Conservation (phyloP, 805 yeast species). For the Kazachstania kunashirensis region DNA sequence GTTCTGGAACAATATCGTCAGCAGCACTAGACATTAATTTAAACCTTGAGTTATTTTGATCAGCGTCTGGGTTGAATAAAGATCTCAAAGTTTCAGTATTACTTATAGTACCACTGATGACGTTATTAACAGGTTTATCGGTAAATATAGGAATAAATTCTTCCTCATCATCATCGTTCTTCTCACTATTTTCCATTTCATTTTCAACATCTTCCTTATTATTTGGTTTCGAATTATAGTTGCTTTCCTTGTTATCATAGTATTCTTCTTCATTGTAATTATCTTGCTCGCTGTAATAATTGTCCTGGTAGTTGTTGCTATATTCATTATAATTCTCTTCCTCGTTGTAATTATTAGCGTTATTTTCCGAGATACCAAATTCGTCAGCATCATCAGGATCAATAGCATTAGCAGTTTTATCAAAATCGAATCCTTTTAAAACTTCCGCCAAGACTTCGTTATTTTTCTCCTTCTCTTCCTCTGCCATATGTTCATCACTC, state of each 20-base stretch:
- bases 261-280: background rate
- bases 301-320: background rate
- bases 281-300: constrained; percentile 2
- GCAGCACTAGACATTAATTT: constrained; percentile 35
- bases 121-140: constrained; percentile 7
- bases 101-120: constrained; percentile 26
- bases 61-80: constrained; percentile 39
- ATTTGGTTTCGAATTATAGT: background rate
- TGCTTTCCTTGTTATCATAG: background rate
- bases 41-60: constrained; percentile 29
- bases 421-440: constrained; percentile 42
- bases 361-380: constrained; percentile 21
- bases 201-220: background rate
- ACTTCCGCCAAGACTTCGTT: constrained; percentile 40
- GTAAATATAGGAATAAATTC: constrained; percentile 52
- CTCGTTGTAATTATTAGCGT: constrained; percentile 1
- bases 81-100: constrained; percentile 56
- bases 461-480: constrained; percentile 36
- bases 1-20: constrained; percentile 36
- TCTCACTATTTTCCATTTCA: constrained; percentile 11
- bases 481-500: constrained; percentile 29
- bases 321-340: background rate
- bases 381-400: constrained; percentile 34
- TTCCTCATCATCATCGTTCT: constrained; percentile 28
- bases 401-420: constrained; percentile 38